phyloP scores from a whole-genome alignment of 352 stramenopile species.

The Elongisporangium senticosum region DNA sequence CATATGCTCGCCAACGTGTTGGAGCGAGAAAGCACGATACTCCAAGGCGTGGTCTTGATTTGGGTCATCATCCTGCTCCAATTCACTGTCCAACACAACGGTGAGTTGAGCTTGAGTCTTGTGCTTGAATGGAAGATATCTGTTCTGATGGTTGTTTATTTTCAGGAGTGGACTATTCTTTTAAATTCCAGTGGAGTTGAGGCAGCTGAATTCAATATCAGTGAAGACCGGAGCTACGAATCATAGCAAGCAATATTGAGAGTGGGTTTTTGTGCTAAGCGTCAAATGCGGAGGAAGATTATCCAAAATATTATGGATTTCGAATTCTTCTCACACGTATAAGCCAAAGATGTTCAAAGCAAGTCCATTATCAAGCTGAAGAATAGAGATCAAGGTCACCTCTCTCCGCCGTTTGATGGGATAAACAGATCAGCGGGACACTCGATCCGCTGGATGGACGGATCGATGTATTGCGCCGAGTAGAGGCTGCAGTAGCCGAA shows the following conservation, averaged over 20 bases:
- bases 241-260: too few relatives aligned
- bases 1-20: not conserved
- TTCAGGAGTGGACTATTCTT: not conserved
- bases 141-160: too few relatives aligned
- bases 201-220: not conserved
- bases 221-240: too few relatives aligned
- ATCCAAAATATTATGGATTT: too few relatives aligned
- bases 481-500: slow-evolving; percentile 31
- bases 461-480: slow-evolving; percentile 21
- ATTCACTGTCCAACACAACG: not conserved
- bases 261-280: too few relatives aligned
- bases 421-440: slow-evolving; percentile 6
- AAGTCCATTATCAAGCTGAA: too few relatives aligned
- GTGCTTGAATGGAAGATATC: not conserved
- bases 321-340: too few relatives aligned
- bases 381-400: too few relatives aligned
- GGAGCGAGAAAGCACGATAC: not conserved
- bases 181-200: not conserved
- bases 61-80: not conserved
- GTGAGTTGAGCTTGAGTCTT: not conserved
- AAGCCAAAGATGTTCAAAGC: too few relatives aligned
- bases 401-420: too few relatives aligned
- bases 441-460: slow-evolving; percentile 5
- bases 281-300: too few relatives aligned
- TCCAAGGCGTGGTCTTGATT: not conserved